These are phyloP conservation scores for Ramalina peruviana DNA, from an alignment of 495 filamentous ascomycete species.

Conservation along the genomic window DNA sequence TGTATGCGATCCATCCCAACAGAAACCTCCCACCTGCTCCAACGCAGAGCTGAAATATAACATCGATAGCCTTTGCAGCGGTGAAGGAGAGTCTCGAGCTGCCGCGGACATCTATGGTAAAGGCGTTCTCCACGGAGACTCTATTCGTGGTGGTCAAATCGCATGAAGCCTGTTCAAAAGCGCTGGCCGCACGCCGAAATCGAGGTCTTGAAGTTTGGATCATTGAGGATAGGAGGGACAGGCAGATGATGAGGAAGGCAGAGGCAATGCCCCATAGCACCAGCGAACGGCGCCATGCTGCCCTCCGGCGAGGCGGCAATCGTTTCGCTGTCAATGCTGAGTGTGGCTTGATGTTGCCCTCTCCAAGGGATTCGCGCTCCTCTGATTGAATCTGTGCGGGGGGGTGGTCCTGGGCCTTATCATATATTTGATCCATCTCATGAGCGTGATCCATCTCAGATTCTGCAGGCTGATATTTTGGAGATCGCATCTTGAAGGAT, in stretches of 20 bases:
- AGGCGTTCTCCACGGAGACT: background rate
- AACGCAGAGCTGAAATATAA: slow-evolving; percentile 18
- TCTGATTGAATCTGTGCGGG: no score
- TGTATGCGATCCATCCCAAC: slow-evolving; percentile 16
- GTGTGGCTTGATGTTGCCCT: background rate
- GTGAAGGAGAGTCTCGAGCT: slow-evolving; percentile 10
- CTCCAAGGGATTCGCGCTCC: no score
- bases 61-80: slow-evolving; percentile 18
- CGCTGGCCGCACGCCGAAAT: no score
- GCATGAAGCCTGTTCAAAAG: background rate
- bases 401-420: no score
- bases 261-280: background rate
- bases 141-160: background rate
- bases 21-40: slow-evolving; percentile 18
- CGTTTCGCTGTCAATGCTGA: background rate
- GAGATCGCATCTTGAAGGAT: no score
- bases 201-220: background rate
- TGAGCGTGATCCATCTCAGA: no score
- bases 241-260: background rate
- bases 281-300: background rate
- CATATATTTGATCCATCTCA: no score
- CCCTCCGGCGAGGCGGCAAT: background rate
- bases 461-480: no score
- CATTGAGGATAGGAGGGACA: background rate
- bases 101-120: slow-evolving; percentile 6